Evolutionary conservation across 2,329 filamentous ascomycete species (phyloP).

Genomic region (Acephala macrosclerotiorum): DNA sequence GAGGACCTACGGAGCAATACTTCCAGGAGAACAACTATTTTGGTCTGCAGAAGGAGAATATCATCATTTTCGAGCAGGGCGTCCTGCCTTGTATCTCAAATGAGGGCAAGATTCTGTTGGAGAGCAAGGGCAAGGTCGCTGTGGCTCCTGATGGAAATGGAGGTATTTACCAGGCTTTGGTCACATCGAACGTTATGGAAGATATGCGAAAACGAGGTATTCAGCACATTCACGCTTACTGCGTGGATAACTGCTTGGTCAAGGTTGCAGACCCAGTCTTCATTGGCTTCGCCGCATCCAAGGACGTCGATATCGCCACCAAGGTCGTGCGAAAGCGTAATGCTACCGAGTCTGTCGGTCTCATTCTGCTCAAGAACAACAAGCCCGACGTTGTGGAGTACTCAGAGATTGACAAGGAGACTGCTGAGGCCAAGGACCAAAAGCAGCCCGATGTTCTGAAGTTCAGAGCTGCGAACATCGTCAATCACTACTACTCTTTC

Average conservation of each 20-base stretch:
- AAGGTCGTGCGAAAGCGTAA: constrained; percentile 99
- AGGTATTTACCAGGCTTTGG: constrained; percentile 91
- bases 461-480: constrained; percentile 98
- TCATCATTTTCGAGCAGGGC: constrained; percentile 95
- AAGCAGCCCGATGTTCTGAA: constrained; percentile 84
- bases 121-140: constrained; percentile 87
- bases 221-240: constrained; percentile 96
- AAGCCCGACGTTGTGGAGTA: constrained; percentile 98
- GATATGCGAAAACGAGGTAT: constrained; percentile 92
- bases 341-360: constrained; percentile 92
- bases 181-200: constrained; percentile 79
- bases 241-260: constrained; percentile 99
- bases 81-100: constrained; percentile 97
- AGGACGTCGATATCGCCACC: constrained; percentile 93
- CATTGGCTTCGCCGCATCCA: constrained; percentile 88
- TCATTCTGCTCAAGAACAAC: constrained; percentile 95
- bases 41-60: constrained; percentile 83
- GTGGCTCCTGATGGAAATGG: constrained; percentile 98
- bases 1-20: constrained; percentile 90
- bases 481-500: constrained; percentile 99
- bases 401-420: constrained; percentile 90
- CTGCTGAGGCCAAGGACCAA: constrained; percentile 87
- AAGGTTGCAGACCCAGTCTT: constrained; percentile 97
- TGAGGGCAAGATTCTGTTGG: constrained; percentile 95
- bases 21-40: constrained; percentile 93